Evolutionary conservation across 306 rosid species (phyloP).

Genomic region (Lagenaria siceraria): DNA sequence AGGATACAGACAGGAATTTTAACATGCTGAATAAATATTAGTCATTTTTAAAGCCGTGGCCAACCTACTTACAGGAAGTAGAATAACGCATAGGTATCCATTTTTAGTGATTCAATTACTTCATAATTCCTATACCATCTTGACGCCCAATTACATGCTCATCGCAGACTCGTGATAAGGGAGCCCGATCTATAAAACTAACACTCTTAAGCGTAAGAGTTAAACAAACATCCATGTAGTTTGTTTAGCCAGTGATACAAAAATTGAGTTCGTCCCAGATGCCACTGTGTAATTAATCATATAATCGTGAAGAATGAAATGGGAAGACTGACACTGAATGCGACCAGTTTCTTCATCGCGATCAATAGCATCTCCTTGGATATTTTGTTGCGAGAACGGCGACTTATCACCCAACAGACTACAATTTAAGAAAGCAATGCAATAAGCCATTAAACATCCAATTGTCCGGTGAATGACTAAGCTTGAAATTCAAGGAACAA

Average conservation of each 20-base stretch:
- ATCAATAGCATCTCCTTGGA: constrained; percentile 66
- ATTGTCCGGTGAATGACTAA: not conserved
- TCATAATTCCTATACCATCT: not conserved
- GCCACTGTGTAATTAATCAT: too few species aligned
- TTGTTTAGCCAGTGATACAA: not conserved
- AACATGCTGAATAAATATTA: not conserved
- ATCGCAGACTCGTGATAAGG: not conserved
- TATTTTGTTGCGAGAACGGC: constrained; percentile 74
- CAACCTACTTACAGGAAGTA: not conserved
- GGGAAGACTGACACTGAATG: constrained; percentile 50
- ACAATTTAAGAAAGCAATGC: constrained; percentile 7
- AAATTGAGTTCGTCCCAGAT: not conserved
- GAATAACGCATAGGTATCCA: not conserved
- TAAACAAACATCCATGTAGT: not conserved
- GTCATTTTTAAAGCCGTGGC: not conserved
- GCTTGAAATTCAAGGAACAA: not conserved
- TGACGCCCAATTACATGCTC: not conserved
- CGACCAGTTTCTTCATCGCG: constrained; percentile 88
- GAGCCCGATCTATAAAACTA: not conserved
- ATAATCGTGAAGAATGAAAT: not conserved
- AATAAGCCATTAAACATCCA: not conserved
- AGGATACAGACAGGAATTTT: not conserved
- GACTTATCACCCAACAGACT: constrained; percentile 81
- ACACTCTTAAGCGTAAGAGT: not conserved
- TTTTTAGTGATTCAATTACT: not conserved